phyloP scores from a whole-genome alignment of 1,284 basidiomycete genomes.

The Xerocomus tenax region DNA sequence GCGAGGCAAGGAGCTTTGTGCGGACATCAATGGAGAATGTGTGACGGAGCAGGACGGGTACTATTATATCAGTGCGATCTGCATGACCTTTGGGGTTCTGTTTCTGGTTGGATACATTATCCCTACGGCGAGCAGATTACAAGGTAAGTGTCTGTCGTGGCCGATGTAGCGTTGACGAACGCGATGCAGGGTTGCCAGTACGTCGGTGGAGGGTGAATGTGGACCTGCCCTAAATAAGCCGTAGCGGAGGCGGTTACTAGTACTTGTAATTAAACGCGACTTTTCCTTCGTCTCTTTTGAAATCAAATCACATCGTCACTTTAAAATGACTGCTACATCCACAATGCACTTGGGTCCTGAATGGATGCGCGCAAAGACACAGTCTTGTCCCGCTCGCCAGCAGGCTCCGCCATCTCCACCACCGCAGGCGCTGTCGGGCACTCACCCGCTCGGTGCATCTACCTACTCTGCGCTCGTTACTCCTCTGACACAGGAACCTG shows the following conservation, averaged over 20 bases:
- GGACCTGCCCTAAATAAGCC: conserved; percentile 33
- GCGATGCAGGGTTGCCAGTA: conserved; percentile 33
- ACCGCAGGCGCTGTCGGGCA: conserved; percentile 33
- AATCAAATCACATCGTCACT: conserved; percentile 14
- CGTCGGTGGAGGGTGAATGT: conserved; percentile 26
- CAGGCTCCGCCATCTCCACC: conserved; percentile 52
- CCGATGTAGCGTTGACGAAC: conserved; percentile 3
- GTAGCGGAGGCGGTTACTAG: conserved; percentile 1
- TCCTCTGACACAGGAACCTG: conserved; percentile 44
- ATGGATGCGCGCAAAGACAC: conserved; percentile 78
- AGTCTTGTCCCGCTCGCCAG: conserved; percentile 42
- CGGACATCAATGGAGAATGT: conserved; percentile 71
- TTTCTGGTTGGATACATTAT: conserved; percentile 73
- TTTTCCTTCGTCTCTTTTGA: conserved; percentile 23
- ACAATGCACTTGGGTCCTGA: conserved; percentile 77
- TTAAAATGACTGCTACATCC: conserved; percentile 60
- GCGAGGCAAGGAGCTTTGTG: conserved; percentile 74
- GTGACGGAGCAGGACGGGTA: conserved; percentile 85
- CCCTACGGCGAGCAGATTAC: conserved; percentile 77
- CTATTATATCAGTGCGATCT: conserved; percentile 76
- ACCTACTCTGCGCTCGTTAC: conserved; percentile 75
- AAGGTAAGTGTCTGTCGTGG: conserved; percentile 52
- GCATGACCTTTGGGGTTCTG: conserved; percentile 66
- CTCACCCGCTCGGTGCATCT: conserved; percentile 47
- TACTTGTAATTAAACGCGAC: conserved; percentile 17